Conservation (phyloP, 2,329 filamentous ascomycete genomes). For the Alternaria infectoria region DNA sequence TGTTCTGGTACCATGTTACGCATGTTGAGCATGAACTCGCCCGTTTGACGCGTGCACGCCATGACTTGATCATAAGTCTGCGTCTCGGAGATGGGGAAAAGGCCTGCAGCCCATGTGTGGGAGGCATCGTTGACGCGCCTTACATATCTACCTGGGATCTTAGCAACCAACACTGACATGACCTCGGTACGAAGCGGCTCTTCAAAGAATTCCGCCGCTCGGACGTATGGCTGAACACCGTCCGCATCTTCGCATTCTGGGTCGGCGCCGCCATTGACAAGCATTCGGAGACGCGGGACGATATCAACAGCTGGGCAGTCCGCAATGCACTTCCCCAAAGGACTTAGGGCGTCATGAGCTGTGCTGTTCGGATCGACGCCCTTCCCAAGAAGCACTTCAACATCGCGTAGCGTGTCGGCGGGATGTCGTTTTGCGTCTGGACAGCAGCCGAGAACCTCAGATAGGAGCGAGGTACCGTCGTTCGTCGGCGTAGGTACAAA, state of each 20-base stretch:
- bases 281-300: constrained; percentile 25
- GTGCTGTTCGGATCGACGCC: constrained; percentile 36
- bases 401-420: constrained; percentile 37
- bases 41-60: constrained; percentile 23
- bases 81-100: constrained; percentile 37
- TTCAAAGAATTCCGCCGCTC: constrained; percentile 35
- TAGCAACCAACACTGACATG: constrained; percentile 33
- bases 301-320: constrained; percentile 38
- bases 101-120: constrained; percentile 22
- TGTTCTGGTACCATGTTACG: constrained; percentile 34
- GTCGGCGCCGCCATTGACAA: constrained; percentile 41
- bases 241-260: constrained; percentile 31
- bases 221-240: constrained; percentile 29
- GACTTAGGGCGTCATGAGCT: constrained; percentile 23
- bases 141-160: constrained; percentile 26
- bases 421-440: constrained; percentile 40
- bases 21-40: constrained; percentile 27
- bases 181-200: constrained; percentile 33
- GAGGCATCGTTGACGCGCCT: constrained; percentile 13
- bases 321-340: constrained; percentile 36
- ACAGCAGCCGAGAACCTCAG: constrained; percentile 40
- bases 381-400: constrained; percentile 33
- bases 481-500: constrained; percentile 9
- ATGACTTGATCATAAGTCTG: constrained; percentile 35
- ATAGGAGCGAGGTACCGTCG: constrained; percentile 31